Base-by-base conservation (phyloP, 208 protist species). In the Herpetomonas samuelpessoai region DNA sequence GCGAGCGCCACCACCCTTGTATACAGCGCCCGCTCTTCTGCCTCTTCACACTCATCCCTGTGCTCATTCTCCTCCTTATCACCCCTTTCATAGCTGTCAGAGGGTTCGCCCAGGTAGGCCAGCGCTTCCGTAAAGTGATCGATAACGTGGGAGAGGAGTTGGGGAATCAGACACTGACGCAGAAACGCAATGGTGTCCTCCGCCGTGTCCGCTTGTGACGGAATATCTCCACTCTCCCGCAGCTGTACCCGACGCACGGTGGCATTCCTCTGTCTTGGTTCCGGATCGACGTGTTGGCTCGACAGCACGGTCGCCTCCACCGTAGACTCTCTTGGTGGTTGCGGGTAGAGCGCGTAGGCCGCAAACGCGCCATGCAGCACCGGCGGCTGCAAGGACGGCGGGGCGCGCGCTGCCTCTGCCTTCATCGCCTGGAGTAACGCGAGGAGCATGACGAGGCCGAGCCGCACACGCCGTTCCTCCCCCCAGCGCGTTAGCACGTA, bases 391-490 rank as follows among this genome's bases (percentile, higher is more conserved):
- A n/a, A n/a, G n/a, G n/a, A n/a, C n/a, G n/a, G n/a, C n/a, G n/a
- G n/a, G n/a, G n/a, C n/a, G n/a, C n/a, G n/a, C n/a, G n/a, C n/a
- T n/a, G n/a, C n/a, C n/a, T 44, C 31, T 12, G 18, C 21, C 21
- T 7, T 12, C 45, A 66, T 49, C 30, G 65, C 54, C 2, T 45
- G 60, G 14, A 75, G 44, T 25, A 86, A 18, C 9, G 62, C 51
- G n/a, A 71, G 44, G 2, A 81, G 66, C 3, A 88, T 58, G n/a
- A 76, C 76, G 31, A 83, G 60, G n/a, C 62, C 31, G 9, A 80
- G 48, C 27, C 62, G 39, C 44, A 79, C 62, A 53, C 69, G 52
- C 39, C 69, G 68, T 22, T 74, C 50, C 48, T 81, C 73, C 7
- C 63, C 67, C 16, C 67, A 62, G 14, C 25, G 56, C 22, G 73